phyloP scores from a whole-genome alignment of 106 monocot genomes.

The Agapanthus africanus region DNA sequence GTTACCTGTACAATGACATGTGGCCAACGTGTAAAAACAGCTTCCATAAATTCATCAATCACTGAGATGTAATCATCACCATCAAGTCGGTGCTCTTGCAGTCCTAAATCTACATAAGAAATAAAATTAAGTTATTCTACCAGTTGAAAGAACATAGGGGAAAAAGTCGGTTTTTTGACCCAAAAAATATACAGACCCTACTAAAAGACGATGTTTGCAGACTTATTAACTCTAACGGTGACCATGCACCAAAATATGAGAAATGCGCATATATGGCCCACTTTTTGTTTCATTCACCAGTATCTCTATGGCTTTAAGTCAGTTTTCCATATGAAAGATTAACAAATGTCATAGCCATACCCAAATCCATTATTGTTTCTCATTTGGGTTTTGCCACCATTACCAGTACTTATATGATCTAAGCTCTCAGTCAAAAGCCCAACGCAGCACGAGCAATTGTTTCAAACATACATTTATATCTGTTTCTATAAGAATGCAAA shows the following conservation, averaged over 20 bases:
- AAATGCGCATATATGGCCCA: neutral
- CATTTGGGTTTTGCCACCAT: neutral
- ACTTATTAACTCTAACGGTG: neutral
- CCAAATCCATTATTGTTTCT: neutral
- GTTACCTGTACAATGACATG: slow-evolving; percentile 94
- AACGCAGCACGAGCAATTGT: neutral
- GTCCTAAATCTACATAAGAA: too few species aligned
- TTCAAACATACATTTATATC: neutral
- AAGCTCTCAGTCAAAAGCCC: neutral
- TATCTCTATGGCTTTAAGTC: neutral
- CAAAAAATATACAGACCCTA: neutral
- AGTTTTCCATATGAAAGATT: neutral
- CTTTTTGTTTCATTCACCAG: neutral
- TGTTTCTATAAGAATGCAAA: neutral
- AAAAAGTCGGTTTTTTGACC: too few species aligned
- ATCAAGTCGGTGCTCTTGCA: slow-evolving; percentile 81
- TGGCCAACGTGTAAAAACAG: slow-evolving; percentile 98
- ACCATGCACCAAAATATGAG: neutral
- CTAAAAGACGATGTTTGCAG: neutral
- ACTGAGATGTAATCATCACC: slow-evolving; percentile 88
- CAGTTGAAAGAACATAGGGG: too few species aligned
- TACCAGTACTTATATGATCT: neutral
- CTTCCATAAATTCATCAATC: slow-evolving; percentile 99
- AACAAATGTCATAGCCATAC: neutral
- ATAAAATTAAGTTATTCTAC: too few species aligned